Evolutionary conservation across 768 basidiomycete species (phyloP).

Genomic region (Pilatotrama ljubarskyi): DNA sequence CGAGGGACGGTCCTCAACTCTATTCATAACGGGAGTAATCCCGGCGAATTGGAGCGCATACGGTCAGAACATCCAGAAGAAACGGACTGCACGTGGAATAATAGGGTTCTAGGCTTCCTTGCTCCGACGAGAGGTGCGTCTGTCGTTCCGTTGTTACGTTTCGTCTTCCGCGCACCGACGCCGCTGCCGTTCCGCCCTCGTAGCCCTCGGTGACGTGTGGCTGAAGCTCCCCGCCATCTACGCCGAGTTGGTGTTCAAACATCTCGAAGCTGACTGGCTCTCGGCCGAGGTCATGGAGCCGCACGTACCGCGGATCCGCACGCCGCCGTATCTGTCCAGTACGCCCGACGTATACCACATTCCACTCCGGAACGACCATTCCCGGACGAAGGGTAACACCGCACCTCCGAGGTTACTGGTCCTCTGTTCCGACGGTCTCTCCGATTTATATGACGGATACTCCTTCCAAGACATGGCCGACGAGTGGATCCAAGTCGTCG

Average conservation of each 20-base stretch:
- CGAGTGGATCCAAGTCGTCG: conserved; percentile 39
- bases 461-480: conserved; percentile 33
- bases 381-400: conserved; percentile 7
- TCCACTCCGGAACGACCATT: background rate
- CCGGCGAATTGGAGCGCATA: conserved; percentile 64
- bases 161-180: background rate
- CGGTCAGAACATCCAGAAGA: conserved; percentile 67
- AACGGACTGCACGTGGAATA: conserved; percentile 62
- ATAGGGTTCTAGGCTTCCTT: conserved; percentile 73
- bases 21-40: conserved; percentile 71
- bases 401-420: conserved; percentile 36
- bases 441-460: conserved; percentile 40
- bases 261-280: conserved; percentile 39
- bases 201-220: conserved; percentile 39
- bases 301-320: conserved; percentile 39
- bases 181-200: conserved; percentile 1
- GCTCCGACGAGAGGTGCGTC: conserved; percentile 70
- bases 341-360: conserved; percentile 43
- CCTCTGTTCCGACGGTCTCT: conserved; percentile 49
- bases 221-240: conserved; percentile 39
- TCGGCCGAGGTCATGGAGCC: conserved; percentile 28
- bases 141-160: conserved; percentile 28
- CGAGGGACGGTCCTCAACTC: conserved; percentile 59
- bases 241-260: conserved; percentile 36
- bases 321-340: conserved; percentile 48